These are phyloP conservation scores for Talaromyces sp. DNA, from an alignment of 2,329 filamentous ascomycete genomes.

Conservation along the genomic window DNA sequence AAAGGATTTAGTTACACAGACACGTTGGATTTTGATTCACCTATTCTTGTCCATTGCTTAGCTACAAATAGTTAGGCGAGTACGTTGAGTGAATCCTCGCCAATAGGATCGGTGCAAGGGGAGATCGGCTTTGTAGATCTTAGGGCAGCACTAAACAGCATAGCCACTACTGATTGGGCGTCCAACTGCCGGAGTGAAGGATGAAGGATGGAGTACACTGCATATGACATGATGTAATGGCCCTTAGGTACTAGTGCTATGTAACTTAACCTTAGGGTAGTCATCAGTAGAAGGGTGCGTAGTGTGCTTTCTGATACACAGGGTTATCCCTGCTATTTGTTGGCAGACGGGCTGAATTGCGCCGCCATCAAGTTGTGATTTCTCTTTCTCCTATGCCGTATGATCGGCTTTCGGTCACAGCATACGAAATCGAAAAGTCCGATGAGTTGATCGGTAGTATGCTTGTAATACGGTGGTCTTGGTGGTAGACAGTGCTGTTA, in stretches of 20 bases:
- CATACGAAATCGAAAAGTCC: not conserved
- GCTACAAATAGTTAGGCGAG: not conserved
- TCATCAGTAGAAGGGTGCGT: no score
- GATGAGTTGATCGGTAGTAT: not conserved
- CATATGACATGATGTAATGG: slow-evolving; percentile 3
- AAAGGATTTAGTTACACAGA: not conserved
- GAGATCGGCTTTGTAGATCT: slow-evolving; percentile 9
- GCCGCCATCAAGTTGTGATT: not conserved
- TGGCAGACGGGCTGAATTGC: not conserved
- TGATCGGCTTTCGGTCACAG: not conserved
- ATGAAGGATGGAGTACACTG: no score
- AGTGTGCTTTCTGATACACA: not conserved
- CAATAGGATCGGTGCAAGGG: slow-evolving; percentile 1
- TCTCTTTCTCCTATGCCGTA: not conserved
- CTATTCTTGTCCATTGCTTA: not conserved
- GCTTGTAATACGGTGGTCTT: not conserved
- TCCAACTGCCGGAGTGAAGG: not conserved
- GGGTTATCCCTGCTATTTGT: not conserved
- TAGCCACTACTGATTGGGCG: not conserved
- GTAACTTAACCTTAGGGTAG: no score
- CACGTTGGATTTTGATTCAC: not conserved
- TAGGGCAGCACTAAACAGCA: not conserved
- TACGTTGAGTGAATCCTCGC: not conserved
- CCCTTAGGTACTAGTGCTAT: no score
- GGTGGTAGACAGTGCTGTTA: not conserved